Evolutionary conservation across 306 rosid species (phyloP), one percentile per base, ranked within the genome.

Genomic region (Prunus mira): DNA sequence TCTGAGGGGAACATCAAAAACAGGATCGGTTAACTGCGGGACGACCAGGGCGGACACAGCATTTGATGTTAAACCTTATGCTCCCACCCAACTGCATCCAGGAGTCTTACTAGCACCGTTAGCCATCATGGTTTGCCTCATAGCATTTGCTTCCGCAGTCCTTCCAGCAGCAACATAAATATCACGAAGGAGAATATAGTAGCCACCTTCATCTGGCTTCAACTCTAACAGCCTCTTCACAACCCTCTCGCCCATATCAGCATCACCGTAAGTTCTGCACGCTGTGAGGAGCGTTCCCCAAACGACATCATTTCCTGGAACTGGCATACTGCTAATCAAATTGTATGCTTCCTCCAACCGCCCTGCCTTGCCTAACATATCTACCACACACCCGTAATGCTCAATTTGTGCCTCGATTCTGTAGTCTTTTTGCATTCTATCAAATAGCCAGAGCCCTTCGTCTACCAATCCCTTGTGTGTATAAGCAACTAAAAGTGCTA

Each of bases 221-320:
- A 87, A 77, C 71, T 84, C 86, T 74, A 80, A 77, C 74, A 84
- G 71, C 76, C 77, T 71, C 74, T 84, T 82, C 56, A 79, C 78
- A 6, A 87, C 81, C 81, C 32, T 85, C 76, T 85, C 88, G 9
- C 86, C 93, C 82, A 86, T 76, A 14, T 71, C 87, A 70, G 81
- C 88, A 66, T 90, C 79, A 27, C 87, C 87, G 63, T 86, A 65
- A 72, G 80, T 84, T 78, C 82, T 84, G 73, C 94, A 87, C 19
- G 89, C 90, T 34, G 86, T 82, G 30, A 89, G 91, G 50, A 89
- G 83, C 25, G 91, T 84, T 76, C 88, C 89, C 94, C 90, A 87
- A 54, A 83, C 15, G 12, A 74, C 79, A 62, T 82, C 83, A 63
- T 87, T 87, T 82, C 90, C 63, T 6, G 81, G 80, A 57, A 84